These are phyloP conservation scores for Pseudocercospora fijiensis DNA, from an alignment of 2,329 filamentous ascomycete genomes.

Conservation along the genomic window DNA sequence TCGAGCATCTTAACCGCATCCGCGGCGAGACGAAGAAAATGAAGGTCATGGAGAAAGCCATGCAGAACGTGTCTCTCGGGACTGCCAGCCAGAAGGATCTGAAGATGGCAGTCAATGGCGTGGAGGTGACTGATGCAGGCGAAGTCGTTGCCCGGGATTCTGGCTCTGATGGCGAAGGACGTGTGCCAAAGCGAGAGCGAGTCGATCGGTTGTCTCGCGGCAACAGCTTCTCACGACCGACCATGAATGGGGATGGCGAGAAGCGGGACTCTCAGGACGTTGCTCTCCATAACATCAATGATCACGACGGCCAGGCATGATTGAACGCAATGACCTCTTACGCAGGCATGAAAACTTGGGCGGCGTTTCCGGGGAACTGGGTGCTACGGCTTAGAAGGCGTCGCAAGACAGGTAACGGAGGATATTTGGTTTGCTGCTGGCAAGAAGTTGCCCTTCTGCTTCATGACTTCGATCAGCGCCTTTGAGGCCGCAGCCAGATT, in stretches of 20 bases:
- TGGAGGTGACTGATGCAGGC: conserved; percentile 56
- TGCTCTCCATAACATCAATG: conserved; percentile 47
- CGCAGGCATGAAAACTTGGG: neutral
- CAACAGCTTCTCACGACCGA: conserved; percentile 31
- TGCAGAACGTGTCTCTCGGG: conserved; percentile 64
- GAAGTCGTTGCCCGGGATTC: conserved; percentile 55
- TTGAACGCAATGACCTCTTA: neutral
- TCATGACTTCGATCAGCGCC: neutral
- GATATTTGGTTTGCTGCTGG: neutral
- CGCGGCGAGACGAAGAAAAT: conserved; percentile 68
- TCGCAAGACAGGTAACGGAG: neutral
- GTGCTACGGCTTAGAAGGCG: neutral
- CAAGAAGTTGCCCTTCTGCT: neutral
- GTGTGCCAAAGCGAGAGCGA: conserved; percentile 25
- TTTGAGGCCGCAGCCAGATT: neutral
- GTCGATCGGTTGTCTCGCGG: conserved; percentile 47
- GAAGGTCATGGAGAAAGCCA: conserved; percentile 64
- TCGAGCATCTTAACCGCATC: conserved; percentile 72
- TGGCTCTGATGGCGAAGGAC: conserved; percentile 32
- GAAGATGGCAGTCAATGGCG: conserved; percentile 62
- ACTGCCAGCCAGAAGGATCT: conserved; percentile 61
- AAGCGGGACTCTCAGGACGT: conserved; percentile 52
- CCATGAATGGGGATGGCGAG: conserved; percentile 16
- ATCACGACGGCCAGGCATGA: conserved; percentile 21
- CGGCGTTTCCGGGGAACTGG: neutral